Conservation (phyloP, 2,329 filamentous ascomycete species). For the Hymenoscyphus occultus region DNA sequence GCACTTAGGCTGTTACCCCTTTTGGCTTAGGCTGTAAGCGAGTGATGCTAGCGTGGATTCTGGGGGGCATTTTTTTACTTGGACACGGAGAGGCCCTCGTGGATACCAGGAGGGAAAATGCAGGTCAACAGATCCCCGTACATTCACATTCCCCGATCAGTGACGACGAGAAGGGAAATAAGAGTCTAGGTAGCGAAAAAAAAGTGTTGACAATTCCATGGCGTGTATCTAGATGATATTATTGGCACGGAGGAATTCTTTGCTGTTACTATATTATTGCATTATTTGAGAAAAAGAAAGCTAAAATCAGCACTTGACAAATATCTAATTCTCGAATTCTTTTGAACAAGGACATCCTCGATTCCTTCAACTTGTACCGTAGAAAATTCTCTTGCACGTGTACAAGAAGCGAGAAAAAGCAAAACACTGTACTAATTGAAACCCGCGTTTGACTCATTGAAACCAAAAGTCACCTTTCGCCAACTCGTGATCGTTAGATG, state of each 20-base stretch:
- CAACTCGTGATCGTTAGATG: neutral
- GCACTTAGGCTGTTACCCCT: neutral
- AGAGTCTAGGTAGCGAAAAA: neutral
- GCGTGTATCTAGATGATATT: neutral
- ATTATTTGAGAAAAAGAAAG: no score
- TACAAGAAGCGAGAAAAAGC: no score
- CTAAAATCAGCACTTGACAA: no score
- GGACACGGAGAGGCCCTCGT: neutral
- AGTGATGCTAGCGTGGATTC: neutral
- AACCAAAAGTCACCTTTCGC: neutral
- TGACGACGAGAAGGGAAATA: slow-evolving; percentile 2
- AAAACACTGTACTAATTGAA: no score
- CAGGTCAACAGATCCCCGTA: slow-evolving; percentile 3
- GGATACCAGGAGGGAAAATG: slow-evolving; percentile 2
- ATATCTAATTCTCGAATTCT: no score
- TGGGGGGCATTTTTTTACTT: neutral
- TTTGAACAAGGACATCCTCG: no score
- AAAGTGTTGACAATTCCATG: neutral
- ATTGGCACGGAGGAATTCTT: neutral
- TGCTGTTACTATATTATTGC: no score
- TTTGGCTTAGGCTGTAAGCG: neutral
- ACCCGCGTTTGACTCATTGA: neutral
- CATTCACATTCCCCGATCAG: slow-evolving; percentile 1
- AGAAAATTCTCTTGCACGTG: no score
- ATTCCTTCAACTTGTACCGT: no score